Evolutionary conservation across 73 alveolate genomes (phyloP).

Genomic region (Paramecium bursaria): DNA sequence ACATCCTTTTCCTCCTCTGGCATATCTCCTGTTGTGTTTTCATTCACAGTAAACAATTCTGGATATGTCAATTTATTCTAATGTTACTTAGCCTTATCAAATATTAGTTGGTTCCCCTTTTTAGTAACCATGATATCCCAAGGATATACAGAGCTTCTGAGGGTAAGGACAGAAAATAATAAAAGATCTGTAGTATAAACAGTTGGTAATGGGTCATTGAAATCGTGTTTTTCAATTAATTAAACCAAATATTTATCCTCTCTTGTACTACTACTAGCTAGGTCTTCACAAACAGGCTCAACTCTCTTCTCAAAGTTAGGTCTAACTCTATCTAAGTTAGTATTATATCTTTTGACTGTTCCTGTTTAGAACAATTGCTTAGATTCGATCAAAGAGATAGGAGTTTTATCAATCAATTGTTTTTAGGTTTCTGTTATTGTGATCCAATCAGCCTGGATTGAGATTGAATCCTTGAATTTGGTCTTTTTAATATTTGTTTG

Average conservation of each 20-base stretch:
- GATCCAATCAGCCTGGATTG: constrained; percentile 39
- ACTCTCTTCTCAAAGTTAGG: constrained; percentile 40
- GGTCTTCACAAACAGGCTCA: constrained; percentile 3
- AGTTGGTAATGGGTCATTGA: constrained; percentile 3
- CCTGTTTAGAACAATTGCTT: not conserved
- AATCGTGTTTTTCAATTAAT: not conserved
- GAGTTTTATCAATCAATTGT: constrained; percentile 23
- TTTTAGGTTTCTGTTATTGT: constrained; percentile 34
- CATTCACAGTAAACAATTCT: constrained; percentile 66
- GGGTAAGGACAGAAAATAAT: constrained; percentile 55
- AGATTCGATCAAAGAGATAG: constrained; percentile 14
- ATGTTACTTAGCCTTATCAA: constrained; percentile 57
- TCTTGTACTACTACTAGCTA: not conserved
- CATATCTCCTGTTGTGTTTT: constrained; percentile 64
- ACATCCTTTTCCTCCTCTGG: constrained; percentile 72
- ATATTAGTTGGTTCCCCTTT: constrained; percentile 47
- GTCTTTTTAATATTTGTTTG: not conserved
- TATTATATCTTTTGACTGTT: constrained; percentile 29
- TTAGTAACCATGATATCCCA: constrained; percentile 70
- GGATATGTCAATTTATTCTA: constrained; percentile 44
- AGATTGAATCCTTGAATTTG: constrained; percentile 49
- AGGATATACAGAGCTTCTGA: constrained; percentile 67
- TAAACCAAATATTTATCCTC: constrained; percentile 38
- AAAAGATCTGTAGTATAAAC: constrained; percentile 67
- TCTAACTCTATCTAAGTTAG: constrained; percentile 25